These are phyloP conservation scores for Didymella keratinophila DNA, from an alignment of 2,329 filamentous ascomycete genomes.

Conservation along the genomic window DNA sequence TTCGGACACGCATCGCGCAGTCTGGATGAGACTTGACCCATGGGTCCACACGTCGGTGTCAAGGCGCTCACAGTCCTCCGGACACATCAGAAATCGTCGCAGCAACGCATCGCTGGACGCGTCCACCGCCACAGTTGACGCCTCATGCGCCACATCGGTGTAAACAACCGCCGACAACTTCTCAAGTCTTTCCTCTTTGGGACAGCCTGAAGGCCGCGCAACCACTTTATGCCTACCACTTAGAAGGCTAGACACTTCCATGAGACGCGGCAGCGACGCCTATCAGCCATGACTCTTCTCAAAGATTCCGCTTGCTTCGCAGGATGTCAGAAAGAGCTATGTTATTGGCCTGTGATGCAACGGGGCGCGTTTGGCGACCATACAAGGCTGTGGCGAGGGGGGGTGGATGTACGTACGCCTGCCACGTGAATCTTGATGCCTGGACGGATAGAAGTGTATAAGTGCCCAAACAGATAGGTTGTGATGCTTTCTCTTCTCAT, in stretches of 20 bases:
- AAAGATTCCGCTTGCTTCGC: slow-evolving; percentile 32
- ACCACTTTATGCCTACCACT: slow-evolving; percentile 34
- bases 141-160: slow-evolving; percentile 36
- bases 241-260: slow-evolving; percentile 23
- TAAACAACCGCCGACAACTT: slow-evolving; percentile 24
- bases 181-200: slow-evolving; percentile 19
- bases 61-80: background rate
- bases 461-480: slow-evolving; percentile 26
- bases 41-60: background rate
- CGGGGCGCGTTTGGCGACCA: slow-evolving; percentile 3
- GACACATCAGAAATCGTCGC: background rate
- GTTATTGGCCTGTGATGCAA: slow-evolving; percentile 33
- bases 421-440: slow-evolving; percentile 43
- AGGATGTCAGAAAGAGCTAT: background rate
- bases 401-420: slow-evolving; percentile 38
- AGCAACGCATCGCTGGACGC: background rate
- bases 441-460: slow-evolving; percentile 37
- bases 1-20: background rate
- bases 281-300: slow-evolving; percentile 34
- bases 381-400: slow-evolving; percentile 35
- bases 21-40: background rate
- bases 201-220: slow-evolving; percentile 35
- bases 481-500: slow-evolving; percentile 18
- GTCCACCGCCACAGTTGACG: slow-evolving; percentile 24
- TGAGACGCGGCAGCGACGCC: slow-evolving; percentile 29